Evolutionary conservation across 2,329 filamentous ascomycete genomes (phyloP), one percentile per base, ranked within the genome.

Genomic region (Alternaria angustiovoidea): DNA sequence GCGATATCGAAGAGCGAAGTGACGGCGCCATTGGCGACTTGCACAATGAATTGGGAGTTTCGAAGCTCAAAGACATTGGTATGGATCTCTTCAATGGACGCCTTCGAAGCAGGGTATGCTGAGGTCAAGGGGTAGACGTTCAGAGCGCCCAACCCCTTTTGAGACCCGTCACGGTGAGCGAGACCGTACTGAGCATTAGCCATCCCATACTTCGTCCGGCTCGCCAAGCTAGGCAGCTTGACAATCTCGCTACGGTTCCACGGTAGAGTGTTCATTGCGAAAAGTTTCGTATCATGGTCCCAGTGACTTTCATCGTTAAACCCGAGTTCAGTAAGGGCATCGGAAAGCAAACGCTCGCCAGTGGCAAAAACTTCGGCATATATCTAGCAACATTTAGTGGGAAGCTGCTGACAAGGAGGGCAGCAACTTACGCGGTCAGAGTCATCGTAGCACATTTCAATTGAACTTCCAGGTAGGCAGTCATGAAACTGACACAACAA

Each of bases 401-500:
- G n/a, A 18, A n/a, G 4, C 4, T 18, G 14, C 5, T 2, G 7
- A 6, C 4, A 4, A 2, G 14, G 3, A 18, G 1, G 9, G 14
- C 11, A 9, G 14, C 22, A 12, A 64, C 75, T 49, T 68, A 82
- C 81, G 85, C 93, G 87, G 75, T 97, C 91, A 3, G 94, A 96
- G 75, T 99, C 95, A 76, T 96, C 92, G 72, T 98, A 98, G 78
- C 93, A 97, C 93, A 98, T 97, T 78, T 96, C 94, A 70, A 99
- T 98, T 34, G 89, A 92, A 75, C 93, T 97, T 57, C 95, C 95
- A 0, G 95, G 95, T 52, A 99, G 84, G 76, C 95, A 98, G 76
- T 99, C 95, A 67, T 99, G 95, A 84, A 99, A 99, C 73, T 99
- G 95, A 68, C 94, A 98, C 26, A 98, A 87, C 24, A 98, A 84